A percentile compares a stretch with the other conserved stretches of the same genome.
Evolutionary conservation across 2,329 filamentous ascomycete genomes (phyloP).

Genomic region (Grosmannia clavigera): DNA sequence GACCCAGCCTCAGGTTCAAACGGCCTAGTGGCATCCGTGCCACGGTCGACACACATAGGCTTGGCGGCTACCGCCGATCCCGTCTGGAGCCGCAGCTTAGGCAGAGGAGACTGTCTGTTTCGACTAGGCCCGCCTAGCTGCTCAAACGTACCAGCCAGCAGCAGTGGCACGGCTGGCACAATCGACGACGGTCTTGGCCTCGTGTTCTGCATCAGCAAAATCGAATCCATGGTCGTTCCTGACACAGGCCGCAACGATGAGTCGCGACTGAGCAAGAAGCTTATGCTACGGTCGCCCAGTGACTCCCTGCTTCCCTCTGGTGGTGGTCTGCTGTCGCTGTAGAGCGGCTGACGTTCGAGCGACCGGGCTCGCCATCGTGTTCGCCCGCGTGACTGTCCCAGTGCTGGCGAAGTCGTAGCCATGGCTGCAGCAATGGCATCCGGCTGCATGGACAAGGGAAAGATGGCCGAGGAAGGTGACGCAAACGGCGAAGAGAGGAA

Average conservation of each 20-base stretch:
- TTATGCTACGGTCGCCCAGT: neutral
- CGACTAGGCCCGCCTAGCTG: neutral
- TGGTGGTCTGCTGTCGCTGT: neutral
- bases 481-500: neutral
- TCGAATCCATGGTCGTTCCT: neutral
- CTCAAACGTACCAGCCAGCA: neutral
- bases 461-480: neutral
- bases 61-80: neutral
- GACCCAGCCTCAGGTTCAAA: slow-evolving; percentile 14
- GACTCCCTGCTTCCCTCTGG: neutral
- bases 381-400: neutral
- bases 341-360: slow-evolving; percentile 2
- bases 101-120: neutral
- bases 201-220: neutral
- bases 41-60: slow-evolving; percentile 24
- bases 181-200: neutral
- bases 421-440: neutral
- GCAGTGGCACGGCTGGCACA: neutral
- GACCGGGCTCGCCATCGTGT: slow-evolving; percentile 3
- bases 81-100: neutral
- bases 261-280: slow-evolving; percentile 10
- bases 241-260: slow-evolving; percentile 4
- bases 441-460: neutral
- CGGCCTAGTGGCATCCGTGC: slow-evolving; percentile 22
- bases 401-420: neutral